Percentiles rank a stretch among this genome's conserved stretches.
phyloP scores from a whole-genome alignment of 164 flowering plant species.

The Aristolochia fimbriata region DNA sequence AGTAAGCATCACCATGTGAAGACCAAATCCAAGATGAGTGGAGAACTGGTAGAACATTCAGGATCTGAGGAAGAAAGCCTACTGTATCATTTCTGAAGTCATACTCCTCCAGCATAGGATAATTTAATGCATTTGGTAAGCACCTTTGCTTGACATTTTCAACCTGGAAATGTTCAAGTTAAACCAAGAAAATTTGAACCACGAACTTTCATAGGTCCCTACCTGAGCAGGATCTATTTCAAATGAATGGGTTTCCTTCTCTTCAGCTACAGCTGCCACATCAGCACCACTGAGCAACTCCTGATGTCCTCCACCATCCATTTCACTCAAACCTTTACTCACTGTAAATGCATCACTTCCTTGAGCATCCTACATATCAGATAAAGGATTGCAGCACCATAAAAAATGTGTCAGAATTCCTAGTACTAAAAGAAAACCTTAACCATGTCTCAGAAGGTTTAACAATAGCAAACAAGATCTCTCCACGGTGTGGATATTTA shows the following conservation, averaged over 20 bases:
- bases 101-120: constrained; percentile 98
- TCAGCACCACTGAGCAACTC: too few species aligned
- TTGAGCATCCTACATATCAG: too few species aligned
- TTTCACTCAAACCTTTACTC: too few species aligned
- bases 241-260: constrained; percentile 28
- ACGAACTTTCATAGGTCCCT: not conserved
- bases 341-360: too few species aligned
- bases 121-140: constrained; percentile 86
- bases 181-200: not conserved
- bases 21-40: not conserved
- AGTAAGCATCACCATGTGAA: not conserved
- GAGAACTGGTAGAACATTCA: not conserved
- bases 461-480: not conserved
- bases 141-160: constrained; percentile 97
- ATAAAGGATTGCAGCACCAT: constrained; percentile 21
- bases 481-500: too few species aligned
- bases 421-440: too few species aligned
- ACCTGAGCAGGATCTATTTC: constrained; percentile 95
- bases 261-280: too few species aligned
- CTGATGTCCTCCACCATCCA: too few species aligned
- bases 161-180: constrained; percentile 41
- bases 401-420: too few species aligned
- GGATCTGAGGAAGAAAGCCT: constrained; percentile 19
- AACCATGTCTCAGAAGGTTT: too few species aligned
- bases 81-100: constrained; percentile 98